Evolutionary conservation across 2,329 filamentous ascomycete species (phyloP).

Genomic region (Zymoseptoria crescenta): DNA sequence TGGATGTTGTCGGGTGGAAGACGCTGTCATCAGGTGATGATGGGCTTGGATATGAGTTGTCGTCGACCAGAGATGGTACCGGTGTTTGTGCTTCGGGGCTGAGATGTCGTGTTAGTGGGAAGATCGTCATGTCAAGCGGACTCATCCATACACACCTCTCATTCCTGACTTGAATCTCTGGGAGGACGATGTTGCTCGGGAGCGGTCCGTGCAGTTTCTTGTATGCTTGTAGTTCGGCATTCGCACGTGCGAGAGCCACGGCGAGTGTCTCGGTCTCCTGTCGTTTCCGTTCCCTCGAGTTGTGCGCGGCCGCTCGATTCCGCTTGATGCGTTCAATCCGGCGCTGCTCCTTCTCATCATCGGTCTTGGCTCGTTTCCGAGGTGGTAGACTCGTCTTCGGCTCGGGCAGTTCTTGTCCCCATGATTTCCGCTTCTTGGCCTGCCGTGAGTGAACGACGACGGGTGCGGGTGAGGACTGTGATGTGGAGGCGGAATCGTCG

Average conservation of each 20-base stretch:
- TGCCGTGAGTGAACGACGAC: slow-evolving; percentile 27
- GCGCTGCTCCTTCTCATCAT: slow-evolving; percentile 97
- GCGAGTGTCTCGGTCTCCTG: slow-evolving; percentile 80
- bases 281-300: slow-evolving; percentile 87
- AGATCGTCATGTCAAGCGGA: not conserved
- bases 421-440: slow-evolving; percentile 64
- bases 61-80: slow-evolving; percentile 23
- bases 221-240: slow-evolving; percentile 28
- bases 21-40: slow-evolving; percentile 20
- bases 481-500: slow-evolving; percentile 4
- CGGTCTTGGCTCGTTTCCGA: slow-evolving; percentile 95
- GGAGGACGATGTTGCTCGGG: slow-evolving; percentile 25
- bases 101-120: not conserved
- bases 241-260: slow-evolving; percentile 29
- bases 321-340: slow-evolving; percentile 94
- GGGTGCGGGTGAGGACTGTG: slow-evolving; percentile 19
- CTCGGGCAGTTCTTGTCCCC: slow-evolving; percentile 93
- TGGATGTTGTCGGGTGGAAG: slow-evolving; percentile 13
- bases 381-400: slow-evolving; percentile 95
- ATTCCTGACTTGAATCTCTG: slow-evolving; percentile 25
- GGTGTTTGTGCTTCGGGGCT: slow-evolving; percentile 18
- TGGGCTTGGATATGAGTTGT: slow-evolving; percentile 17
- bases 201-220: slow-evolving; percentile 25
- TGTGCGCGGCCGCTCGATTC: slow-evolving; percentile 92
- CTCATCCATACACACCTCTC: slow-evolving; percentile 13